Evolutionary conservation across 192 early-diverging fungal species (phyloP), one percentile per base, ranked within the genome.

Genomic region (Lunasporangiospora selenospora): DNA sequence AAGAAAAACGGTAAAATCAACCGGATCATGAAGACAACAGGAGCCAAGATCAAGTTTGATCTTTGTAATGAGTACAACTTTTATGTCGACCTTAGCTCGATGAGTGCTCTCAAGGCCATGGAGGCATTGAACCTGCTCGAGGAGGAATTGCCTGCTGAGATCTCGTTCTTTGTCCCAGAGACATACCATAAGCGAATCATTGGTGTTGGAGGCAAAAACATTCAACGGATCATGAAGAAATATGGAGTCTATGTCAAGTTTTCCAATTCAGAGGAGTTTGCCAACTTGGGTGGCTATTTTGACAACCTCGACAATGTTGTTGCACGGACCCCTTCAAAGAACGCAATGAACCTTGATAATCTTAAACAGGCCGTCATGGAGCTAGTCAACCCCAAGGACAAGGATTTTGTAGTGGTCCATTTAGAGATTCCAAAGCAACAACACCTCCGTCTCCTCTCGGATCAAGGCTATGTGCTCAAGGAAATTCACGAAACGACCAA

Each of bases 1-100:
- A 94, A 94, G 67, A 94, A 94, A 77, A 90, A 85, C 50, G 92
- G 92, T 53, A 94, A 94, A 63, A 91, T 93, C 65, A 94, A 93
- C 79, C 85, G 89, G 58, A 94, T 94, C 58, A 87, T 85, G 65
- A 92, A 91, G 59, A 77, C 82, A 5, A 86, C 87, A 7, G 87
- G 86, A 0, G 90, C 87, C 56, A 80, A 83, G 32, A 86, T 94
- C 33, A 75, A 76, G 18, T 92, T 94, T 75, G 78, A 85, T 37
- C 81, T 75, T 9, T 84, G 79, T 41, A 91, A 87, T 48, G 88
- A 87, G 19, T 90, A 86, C 78, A 94, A 94, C 65, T 92, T 93
- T 81, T 67, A 92, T 29, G 90, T 94, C 48, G 90, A 94, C 38
- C 71, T 93, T 8, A 79, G 80, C 40, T 86, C 86, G 36, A 65